These are phyloP conservation scores for Lichtheimia corymbifera DNA, from an alignment of 371 early-diverging fungal species.

Conservation along the genomic window DNA sequence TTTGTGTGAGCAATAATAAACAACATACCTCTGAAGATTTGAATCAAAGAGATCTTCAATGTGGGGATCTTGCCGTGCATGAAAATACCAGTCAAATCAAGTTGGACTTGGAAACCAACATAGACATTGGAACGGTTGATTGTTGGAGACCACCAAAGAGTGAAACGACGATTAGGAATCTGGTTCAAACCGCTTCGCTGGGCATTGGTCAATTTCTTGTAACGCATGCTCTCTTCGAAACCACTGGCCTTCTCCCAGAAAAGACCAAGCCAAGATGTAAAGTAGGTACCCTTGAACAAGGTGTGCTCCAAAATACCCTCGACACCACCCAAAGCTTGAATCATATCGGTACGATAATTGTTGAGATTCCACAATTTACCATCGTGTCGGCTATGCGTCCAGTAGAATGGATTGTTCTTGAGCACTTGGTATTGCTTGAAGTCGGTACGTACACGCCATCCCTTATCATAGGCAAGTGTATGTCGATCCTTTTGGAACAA, in stretches of 20 bases:
- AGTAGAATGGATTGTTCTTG: constrained; percentile 96
- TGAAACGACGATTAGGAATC: constrained; percentile 99
- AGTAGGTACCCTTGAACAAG: constrained; percentile 96
- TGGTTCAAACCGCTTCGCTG: constrained; percentile 97
- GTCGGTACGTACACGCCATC: constrained; percentile 96
- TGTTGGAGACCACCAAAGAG: constrained; percentile 99
- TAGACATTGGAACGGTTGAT: constrained; percentile 97
- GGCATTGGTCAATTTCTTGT: constrained; percentile 98
- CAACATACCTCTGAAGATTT: constrained; percentile 86
- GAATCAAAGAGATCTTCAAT: constrained; percentile 97
- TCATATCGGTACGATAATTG: constrained; percentile 98
- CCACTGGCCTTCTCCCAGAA: constrained; percentile 92
- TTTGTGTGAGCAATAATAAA: background rate
- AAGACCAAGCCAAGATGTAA: constrained; percentile 97
- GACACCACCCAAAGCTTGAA: constrained; percentile 97
- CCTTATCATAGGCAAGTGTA: constrained; percentile 98
- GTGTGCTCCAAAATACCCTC: constrained; percentile 99
- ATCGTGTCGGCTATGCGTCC: constrained; percentile 94
- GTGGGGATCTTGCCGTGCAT: constrained; percentile 99
- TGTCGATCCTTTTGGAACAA: constrained; percentile 96
- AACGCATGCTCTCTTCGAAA: constrained; percentile 42
- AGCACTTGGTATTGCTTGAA: constrained; percentile 97
- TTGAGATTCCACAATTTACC: constrained; percentile 98
- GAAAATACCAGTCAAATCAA: constrained; percentile 98
- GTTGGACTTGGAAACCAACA: constrained; percentile 99